Percentiles rank a stretch among this genome's conserved stretches.
These are phyloP conservation scores for Straminergon stramineum DNA, from an alignment of 225 moss, liverwort and hornwort genomes.

Conservation along the genomic window DNA sequence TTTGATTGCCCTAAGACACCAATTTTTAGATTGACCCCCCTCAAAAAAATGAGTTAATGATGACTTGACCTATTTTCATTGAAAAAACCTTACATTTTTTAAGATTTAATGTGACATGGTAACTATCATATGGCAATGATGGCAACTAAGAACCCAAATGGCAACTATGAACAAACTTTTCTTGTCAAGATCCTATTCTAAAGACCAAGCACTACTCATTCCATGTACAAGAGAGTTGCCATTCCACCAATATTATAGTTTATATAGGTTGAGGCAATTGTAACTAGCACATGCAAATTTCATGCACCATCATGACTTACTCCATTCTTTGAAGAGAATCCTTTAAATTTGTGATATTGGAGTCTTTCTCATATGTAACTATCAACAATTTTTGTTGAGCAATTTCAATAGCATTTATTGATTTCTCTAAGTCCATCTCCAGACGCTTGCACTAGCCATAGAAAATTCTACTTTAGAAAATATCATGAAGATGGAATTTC, in stretches of 20 bases:
- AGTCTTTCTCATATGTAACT: constrained; percentile 48
- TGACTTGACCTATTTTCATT: not conserved
- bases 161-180: not conserved
- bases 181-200: not conserved
- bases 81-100: not conserved
- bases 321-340: constrained; percentile 47
- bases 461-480: not conserved
- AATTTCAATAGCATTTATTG: constrained; percentile 17
- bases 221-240: rapidly evolving
- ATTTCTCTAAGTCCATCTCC: constrained; percentile 59
- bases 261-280: not conserved
- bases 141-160: too few species aligned
- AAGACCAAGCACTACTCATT: rapidly evolving
- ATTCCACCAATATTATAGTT: not conserved
- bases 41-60: not conserved
- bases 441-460: constrained; percentile 56
- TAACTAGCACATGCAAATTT: not conserved
- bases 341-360: constrained; percentile 38
- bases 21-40: rapidly evolving
- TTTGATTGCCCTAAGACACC: not conserved
- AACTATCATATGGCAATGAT: too few species aligned
- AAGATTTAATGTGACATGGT: too few species aligned
- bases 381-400: constrained; percentile 37
- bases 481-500: not conserved
- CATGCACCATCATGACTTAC: constrained; percentile 5